Percentiles rank a stretch among this genome's conserved stretches.
These are phyloP conservation scores for Papiliotrema flavescens DNA, from an alignment of 1,284 basidiomycete species.

Conservation along the genomic window DNA sequence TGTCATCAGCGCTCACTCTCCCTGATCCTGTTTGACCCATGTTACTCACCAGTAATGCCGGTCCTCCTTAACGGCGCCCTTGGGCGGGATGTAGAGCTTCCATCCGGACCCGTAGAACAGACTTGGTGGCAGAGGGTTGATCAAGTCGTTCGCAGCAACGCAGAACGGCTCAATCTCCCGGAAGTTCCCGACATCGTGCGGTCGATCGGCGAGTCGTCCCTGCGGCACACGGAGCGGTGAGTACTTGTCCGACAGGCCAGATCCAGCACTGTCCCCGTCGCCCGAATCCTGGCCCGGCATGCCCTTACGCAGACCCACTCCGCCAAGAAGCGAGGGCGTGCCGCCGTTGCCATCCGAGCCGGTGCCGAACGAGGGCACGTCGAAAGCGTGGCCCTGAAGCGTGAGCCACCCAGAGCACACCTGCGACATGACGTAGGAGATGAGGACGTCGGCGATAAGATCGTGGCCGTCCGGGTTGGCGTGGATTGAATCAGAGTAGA, in stretches of 20 bases:
- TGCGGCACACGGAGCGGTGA: constrained; percentile 59
- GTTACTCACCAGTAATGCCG: constrained; percentile 72
- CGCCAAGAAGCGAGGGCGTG: constrained; percentile 42
- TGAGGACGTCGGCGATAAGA: constrained; percentile 75
- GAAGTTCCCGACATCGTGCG: constrained; percentile 59
- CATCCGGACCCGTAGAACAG: constrained; percentile 89
- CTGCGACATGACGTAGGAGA: constrained; percentile 81
- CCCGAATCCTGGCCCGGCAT: constrained; percentile 24
- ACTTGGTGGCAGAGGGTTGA: constrained; percentile 85
- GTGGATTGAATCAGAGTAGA: constrained; percentile 76
- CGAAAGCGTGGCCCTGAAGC: constrained; percentile 61
- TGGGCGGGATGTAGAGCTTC: constrained; percentile 67
- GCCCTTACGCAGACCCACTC: constrained; percentile 48
- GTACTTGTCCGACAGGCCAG: constrained; percentile 37
- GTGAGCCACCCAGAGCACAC: constrained; percentile 80
- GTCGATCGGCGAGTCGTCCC: constrained; percentile 67
- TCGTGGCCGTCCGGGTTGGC: constrained; percentile 75
- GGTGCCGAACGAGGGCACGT: constrained; percentile 55
- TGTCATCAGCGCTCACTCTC: constrained; percentile 1
- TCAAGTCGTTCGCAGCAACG: constrained; percentile 86
- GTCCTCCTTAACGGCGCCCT: constrained; percentile 51
- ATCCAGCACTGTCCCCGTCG: constrained; percentile 23
- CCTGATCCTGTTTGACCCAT: neutral
- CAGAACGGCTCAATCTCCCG: constrained; percentile 84
- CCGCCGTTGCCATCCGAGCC: constrained; percentile 39